Evolutionary conservation across 345 rosid genomes (phyloP).

Genomic region (Ricinus communis): DNA sequence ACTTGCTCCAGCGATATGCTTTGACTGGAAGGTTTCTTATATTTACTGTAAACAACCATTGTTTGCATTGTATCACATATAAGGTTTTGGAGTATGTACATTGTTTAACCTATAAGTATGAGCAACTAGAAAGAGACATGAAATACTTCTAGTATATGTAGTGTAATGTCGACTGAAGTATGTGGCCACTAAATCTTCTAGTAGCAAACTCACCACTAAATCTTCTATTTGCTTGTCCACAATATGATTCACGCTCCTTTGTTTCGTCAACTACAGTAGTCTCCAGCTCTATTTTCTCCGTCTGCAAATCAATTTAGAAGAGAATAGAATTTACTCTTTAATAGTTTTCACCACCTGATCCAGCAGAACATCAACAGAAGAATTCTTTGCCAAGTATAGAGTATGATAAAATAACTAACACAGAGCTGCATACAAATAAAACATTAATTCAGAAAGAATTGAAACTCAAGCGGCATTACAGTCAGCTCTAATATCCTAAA

Average conservation of each 20-base stretch:
- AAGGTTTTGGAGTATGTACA: background rate
- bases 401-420: background rate
- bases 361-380: background rate
- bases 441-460: background rate
- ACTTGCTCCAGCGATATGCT: background rate
- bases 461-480: conserved; percentile 9
- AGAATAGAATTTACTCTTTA: background rate
- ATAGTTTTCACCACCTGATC: background rate
- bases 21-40: background rate
- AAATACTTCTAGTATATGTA: too few relatives aligned
- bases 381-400: background rate
- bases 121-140: background rate
- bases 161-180: too few relatives aligned
- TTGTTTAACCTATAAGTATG: background rate
- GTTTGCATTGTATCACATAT: background rate
- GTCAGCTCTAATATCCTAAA: background rate
- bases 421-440: background rate
- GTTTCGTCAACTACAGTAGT: conserved; percentile 98
- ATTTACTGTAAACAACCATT: background rate
- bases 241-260: conserved; percentile 82
- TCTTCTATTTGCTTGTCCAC: conserved; percentile 83
- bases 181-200: too few relatives aligned
- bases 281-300: conserved; percentile 97
- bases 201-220: conserved; percentile 76
- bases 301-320: conserved; percentile 47